Evolutionary conservation across 1,139 yeast genomes (phyloP), one percentile per base, ranked within the genome.

Genomic region (Pichia norvegensis): DNA sequence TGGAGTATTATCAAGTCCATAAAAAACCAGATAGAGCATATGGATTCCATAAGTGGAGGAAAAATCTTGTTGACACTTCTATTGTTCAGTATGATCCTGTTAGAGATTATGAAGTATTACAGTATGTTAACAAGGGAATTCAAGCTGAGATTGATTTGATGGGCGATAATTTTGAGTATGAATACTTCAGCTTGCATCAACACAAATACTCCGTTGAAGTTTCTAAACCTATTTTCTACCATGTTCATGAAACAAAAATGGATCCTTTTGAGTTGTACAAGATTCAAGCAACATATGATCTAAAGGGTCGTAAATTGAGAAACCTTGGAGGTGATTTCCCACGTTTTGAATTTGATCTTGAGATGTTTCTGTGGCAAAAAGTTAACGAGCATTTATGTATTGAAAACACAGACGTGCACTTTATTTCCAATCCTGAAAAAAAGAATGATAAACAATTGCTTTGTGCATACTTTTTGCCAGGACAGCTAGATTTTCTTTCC

Each of bases 1-100:
- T 70, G 50, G 72, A 78, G 4, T 78, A 68, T 56, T 78, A 76
- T 58, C 82, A 78, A 60, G 80, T 77, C 20, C 67, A 68, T 48
- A 60, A 60, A 46, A 55, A 53, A 48, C 52, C 59, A 13, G 63
- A 59, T 44, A 48, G 55, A 41, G 57, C 61, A 8, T 55, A 49
- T 41, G 64, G 63, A 8, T 57, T 61, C 55, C 57, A 53, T 46
- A 57, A 56, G 35, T 42, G 47, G 35, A 55, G 53, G 25, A 52
- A 48, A 13, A 52, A 50, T 29, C 56, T 50, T 43, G 62, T 59
- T 44, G 73, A 72, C 51, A 65, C 71, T 7, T 65, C 70, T 7
- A 64, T 71, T 57, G 63, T 68, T 47, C 75, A 71, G 52, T 69
- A 62, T 45, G 71, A 70, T 53, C 72, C 73, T 27, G 62, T 63